These are phyloP conservation scores for Ceratocystis papillata DNA, from an alignment of 2,329 filamentous ascomycete species.

Conservation along the genomic window DNA sequence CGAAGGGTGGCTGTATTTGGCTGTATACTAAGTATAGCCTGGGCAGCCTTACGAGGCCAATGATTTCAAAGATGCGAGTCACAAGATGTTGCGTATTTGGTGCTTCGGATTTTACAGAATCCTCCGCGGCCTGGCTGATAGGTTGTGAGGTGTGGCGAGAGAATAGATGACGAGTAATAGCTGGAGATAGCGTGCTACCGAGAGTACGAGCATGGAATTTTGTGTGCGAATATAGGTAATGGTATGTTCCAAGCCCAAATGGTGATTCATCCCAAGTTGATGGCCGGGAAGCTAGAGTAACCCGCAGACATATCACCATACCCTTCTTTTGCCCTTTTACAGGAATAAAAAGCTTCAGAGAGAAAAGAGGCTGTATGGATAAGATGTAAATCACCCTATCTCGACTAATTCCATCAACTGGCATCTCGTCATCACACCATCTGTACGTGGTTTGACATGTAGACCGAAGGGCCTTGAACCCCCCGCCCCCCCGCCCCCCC, in stretches of 20 bases:
- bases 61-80: neutral
- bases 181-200: too few species aligned
- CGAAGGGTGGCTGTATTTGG: too few species aligned
- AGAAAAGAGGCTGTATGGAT: neutral
- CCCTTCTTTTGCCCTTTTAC: neutral
- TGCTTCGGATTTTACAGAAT: neutral
- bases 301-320: neutral
- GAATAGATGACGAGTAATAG: neutral
- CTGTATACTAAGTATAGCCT: neutral
- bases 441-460: neutral
- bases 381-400: neutral
- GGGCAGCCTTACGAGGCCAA: neutral
- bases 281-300: neutral
- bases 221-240: too few species aligned
- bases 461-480: too few species aligned
- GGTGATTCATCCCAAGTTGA: slow-evolving; percentile 2
- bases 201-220: too few species aligned
- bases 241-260: neutral
- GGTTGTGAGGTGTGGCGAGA: neutral
- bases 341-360: neutral
- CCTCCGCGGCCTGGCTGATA: neutral
- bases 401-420: neutral
- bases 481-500: too few species aligned
- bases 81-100: neutral
- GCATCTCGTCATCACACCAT: slow-evolving; percentile 1